Evolutionary conservation across 2,329 filamentous ascomycete species (phyloP).

Genomic region (Fusarium xyrophilum): DNA sequence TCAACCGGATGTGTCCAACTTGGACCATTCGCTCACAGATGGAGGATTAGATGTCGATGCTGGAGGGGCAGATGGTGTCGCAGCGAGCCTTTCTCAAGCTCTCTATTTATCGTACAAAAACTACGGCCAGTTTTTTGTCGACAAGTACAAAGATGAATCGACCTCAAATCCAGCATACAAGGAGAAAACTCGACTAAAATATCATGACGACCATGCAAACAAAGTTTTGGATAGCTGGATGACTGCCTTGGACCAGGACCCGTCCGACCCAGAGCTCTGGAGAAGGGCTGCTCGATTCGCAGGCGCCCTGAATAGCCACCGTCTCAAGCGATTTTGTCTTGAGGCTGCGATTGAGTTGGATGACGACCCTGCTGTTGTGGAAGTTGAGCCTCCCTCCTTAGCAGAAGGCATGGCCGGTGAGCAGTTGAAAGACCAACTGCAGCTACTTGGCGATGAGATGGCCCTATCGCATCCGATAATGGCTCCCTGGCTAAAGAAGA

Average conservation of each 20-base stretch:
- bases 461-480: slow-evolving; percentile 67
- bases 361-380: slow-evolving; percentile 68
- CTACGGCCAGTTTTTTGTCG: slow-evolving; percentile 88
- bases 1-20: slow-evolving; percentile 48
- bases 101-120: slow-evolving; percentile 96
- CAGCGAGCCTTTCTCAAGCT: slow-evolving; percentile 84
- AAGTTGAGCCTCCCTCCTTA: slow-evolving; percentile 68
- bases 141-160: slow-evolving; percentile 54
- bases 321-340: slow-evolving; percentile 67
- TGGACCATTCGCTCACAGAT: slow-evolving; percentile 56
- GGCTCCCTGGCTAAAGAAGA: slow-evolving; percentile 60
- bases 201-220: slow-evolving; percentile 46
- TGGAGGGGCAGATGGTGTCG: slow-evolving; percentile 73
- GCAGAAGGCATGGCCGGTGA: slow-evolving; percentile 69
- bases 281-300: slow-evolving; percentile 65
- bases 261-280: slow-evolving; percentile 72
- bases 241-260: slow-evolving; percentile 67
- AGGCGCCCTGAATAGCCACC: slow-evolving; percentile 62
- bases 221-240: slow-evolving; percentile 64
- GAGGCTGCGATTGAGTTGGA: slow-evolving; percentile 72
- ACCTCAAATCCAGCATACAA: slow-evolving; percentile 61
- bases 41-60: slow-evolving; percentile 61
- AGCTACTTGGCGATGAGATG: slow-evolving; percentile 61
- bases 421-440: slow-evolving; percentile 63
- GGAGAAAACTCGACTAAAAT: slow-evolving; percentile 38